phyloP scores from a whole-genome alignment of 2,329 filamentous ascomycete genomes.

The Verticillium nubilum region DNA sequence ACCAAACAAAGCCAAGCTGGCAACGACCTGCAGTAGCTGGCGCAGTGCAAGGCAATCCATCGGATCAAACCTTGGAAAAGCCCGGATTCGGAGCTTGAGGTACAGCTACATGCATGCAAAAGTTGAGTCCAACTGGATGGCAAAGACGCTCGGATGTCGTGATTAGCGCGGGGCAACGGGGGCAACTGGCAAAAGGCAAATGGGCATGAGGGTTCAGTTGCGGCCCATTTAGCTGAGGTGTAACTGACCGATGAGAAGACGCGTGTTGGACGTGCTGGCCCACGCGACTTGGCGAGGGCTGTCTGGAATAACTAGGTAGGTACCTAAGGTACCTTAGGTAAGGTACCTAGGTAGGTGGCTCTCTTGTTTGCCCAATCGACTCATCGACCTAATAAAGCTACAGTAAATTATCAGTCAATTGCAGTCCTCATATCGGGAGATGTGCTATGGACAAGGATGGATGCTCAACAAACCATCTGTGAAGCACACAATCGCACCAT shows the following conservation, averaged over 20 bases:
- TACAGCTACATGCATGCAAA: not conserved
- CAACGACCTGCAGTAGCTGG: not conserved
- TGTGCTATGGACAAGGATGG: not conserved
- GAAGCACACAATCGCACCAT: not conserved
- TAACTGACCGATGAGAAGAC: not conserved
- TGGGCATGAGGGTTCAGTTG: not conserved
- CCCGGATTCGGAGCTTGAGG: not conserved
- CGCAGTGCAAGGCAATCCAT: not conserved
- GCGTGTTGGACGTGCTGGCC: not conserved
- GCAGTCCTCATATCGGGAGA: not conserved
- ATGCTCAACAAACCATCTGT: not conserved
- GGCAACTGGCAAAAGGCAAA: not conserved
- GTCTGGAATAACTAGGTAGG: too few species aligned
- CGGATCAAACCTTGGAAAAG: not conserved
- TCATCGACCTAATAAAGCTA: too few species aligned
- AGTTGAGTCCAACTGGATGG: not conserved
- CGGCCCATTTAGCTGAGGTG: not conserved
- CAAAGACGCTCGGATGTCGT: not conserved
- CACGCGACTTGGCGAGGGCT: not conserved
- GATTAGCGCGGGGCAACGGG: not conserved
- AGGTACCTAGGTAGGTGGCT: too few species aligned
- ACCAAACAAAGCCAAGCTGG: not conserved
- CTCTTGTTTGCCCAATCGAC: too few species aligned
- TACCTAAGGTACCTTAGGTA: too few species aligned
- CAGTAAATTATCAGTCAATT: too few species aligned